These are phyloP conservation scores for Schwanniomyces occidentalis DNA, from an alignment of 805 yeast genomes.

Conservation along the genomic window DNA sequence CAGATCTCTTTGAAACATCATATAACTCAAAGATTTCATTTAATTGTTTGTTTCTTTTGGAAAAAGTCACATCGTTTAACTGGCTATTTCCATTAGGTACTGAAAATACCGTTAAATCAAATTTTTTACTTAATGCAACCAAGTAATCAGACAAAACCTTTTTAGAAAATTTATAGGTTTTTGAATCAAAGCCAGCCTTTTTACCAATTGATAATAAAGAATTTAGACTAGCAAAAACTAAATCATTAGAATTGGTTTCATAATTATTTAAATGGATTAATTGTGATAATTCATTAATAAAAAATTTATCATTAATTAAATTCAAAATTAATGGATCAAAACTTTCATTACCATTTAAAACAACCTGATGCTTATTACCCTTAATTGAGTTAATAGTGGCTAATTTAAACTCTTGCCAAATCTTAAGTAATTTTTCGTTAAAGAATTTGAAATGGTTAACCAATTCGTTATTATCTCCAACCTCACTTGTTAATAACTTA, in stretches of 20 bases:
- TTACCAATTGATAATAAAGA: constrained; percentile 43
- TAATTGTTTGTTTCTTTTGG: constrained; percentile 21
- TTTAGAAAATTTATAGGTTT: constrained; percentile 41
- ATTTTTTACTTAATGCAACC: constrained; percentile 15
- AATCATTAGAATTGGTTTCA: constrained; percentile 18
- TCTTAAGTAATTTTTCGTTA: constrained; percentile 29
- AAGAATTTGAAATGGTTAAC: constrained; percentile 24
- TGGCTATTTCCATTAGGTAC: constrained; percentile 27
- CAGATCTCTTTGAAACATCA: constrained; percentile 2
- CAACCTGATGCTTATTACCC: constrained; percentile 7
- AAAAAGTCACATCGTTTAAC: constrained; percentile 10
- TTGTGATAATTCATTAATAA: constrained; percentile 50
- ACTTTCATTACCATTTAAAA: constrained; percentile 7
- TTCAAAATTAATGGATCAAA: constrained; percentile 26
- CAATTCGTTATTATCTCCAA: constrained; percentile 3
- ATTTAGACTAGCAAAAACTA: constrained; percentile 40
- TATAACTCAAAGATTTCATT: constrained; percentile 8
- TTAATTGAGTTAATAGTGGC: constrained; percentile 10
- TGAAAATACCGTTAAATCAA: constrained; percentile 32
- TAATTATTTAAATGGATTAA: constrained; percentile 38
- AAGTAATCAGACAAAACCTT: constrained; percentile 32
- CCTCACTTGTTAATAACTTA: constrained; percentile 15
- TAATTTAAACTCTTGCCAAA: constrained; percentile 37
- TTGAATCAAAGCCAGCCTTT: constrained; percentile 44
- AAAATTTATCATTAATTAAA: constrained; percentile 46